Evolutionary conservation across 2,329 filamentous ascomycete genomes (phyloP).

Genomic region (Xylariaceae sp.): DNA sequence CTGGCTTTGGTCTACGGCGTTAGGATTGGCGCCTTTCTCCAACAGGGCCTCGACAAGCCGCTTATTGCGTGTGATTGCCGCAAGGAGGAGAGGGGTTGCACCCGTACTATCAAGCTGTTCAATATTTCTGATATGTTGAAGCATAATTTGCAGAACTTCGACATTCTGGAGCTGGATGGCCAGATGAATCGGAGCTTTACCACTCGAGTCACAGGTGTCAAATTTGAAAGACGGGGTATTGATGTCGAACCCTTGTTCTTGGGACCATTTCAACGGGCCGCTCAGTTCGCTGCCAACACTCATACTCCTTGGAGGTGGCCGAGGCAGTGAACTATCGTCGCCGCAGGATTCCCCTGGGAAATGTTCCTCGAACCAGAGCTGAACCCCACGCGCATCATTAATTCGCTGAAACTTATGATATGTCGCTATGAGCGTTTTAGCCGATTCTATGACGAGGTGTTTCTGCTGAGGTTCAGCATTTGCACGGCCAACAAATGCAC

Average conservation of each 20-base stretch:
- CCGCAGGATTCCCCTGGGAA: neutral
- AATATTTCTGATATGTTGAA: constrained; percentile 21
- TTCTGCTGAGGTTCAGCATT: constrained; percentile 14
- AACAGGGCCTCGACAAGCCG: constrained; percentile 29
- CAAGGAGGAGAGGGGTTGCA: constrained; percentile 30
- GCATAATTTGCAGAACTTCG: constrained; percentile 27
- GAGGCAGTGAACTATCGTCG: neutral
- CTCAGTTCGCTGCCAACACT: constrained; percentile 8
- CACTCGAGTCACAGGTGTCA: constrained; percentile 20
- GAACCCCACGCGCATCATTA: constrained; percentile 28
- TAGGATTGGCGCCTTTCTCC: constrained; percentile 23
- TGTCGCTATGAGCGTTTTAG: constrained; percentile 24
- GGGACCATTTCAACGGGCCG: constrained; percentile 27
- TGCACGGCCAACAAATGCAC: constrained; percentile 26
- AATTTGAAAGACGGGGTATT: constrained; percentile 25
- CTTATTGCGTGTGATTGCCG: constrained; percentile 30
- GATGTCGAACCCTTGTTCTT: constrained; percentile 27
- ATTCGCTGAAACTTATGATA: constrained; percentile 22
- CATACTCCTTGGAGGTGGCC: constrained; percentile 6
- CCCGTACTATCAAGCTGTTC: constrained; percentile 21
- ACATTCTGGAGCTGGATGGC: constrained; percentile 25
- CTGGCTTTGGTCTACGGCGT: constrained; percentile 25
- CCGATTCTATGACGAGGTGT: constrained; percentile 24
- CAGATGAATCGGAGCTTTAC: constrained; percentile 27
- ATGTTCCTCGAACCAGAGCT: constrained; percentile 23